A percentile compares a stretch with the other conserved stretches of the same genome.
Conservation (phyloP, 495 filamentous ascomycete genomes). For the Sabuloglossum arenarium region DNA sequence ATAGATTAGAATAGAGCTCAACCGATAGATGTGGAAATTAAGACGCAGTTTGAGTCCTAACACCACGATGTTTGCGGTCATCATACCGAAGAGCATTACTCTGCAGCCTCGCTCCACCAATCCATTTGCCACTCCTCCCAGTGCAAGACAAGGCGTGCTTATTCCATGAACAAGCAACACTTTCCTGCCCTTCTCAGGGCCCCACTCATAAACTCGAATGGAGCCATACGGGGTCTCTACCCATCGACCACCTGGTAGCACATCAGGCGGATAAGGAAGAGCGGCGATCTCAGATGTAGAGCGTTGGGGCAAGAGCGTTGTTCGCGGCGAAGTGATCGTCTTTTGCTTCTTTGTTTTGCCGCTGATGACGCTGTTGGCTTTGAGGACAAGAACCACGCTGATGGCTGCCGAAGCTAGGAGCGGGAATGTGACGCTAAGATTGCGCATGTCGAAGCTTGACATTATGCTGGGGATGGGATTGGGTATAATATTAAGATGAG, state of each 20-base stretch:
- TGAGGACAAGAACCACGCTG: background rate
- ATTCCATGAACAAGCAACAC: constrained; percentile 76
- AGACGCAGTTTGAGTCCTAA: background rate
- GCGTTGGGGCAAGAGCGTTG: constrained; percentile 24
- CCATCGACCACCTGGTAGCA: constrained; percentile 53
- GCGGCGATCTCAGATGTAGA: constrained; percentile 23
- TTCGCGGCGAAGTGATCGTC: constrained; percentile 26
- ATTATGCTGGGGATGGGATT: too few species aligned
- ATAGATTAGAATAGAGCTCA: background rate
- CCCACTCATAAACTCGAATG: constrained; percentile 76
- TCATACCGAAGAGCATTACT: constrained; percentile 57
- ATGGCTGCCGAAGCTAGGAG: background rate
- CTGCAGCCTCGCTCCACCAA: constrained; percentile 57
- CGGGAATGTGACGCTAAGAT: background rate
- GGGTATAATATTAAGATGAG: too few species aligned
- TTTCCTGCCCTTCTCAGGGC: constrained; percentile 58
- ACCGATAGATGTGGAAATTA: too few species aligned
- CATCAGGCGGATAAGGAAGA: constrained; percentile 52
- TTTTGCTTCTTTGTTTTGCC: background rate
- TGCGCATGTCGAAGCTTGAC: too few species aligned
- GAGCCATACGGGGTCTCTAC: constrained; percentile 60
- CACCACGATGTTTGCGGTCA: too few species aligned
- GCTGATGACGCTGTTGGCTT: background rate
- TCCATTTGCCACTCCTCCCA: constrained; percentile 43
- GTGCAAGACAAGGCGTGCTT: constrained; percentile 56